Percentiles rank a stretch among this genome's conserved stretches.
Conservation (phyloP, 768 basidiomycete species). For the Amanita muscaria region DNA sequence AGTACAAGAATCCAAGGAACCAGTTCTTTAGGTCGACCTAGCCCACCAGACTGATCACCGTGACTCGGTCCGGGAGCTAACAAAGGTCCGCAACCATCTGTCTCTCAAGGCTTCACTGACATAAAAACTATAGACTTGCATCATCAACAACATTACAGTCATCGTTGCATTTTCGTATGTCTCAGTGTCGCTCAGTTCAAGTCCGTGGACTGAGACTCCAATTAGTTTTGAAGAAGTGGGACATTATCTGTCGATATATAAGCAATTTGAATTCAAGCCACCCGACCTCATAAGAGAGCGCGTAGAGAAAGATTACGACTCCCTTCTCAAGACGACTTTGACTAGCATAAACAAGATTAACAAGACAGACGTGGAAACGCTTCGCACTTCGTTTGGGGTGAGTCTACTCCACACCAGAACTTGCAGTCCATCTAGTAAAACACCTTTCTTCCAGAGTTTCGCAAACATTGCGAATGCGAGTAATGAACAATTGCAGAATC, state of each 20-base stretch:
- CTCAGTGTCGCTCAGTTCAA: constrained; percentile 2
- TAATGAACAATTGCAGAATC: constrained; percentile 63
- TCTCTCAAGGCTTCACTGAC: constrained; percentile 2
- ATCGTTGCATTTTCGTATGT: constrained; percentile 87
- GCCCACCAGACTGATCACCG: constrained; percentile 74
- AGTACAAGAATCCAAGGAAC: constrained; percentile 23
- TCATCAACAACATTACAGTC: constrained; percentile 90
- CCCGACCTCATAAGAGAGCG: constrained; percentile 94
- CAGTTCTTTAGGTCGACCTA: background rate
- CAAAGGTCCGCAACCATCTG: constrained; percentile 44
- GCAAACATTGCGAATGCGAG: constrained; percentile 69
- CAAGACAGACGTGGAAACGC: constrained; percentile 93
- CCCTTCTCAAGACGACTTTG: constrained; percentile 71
- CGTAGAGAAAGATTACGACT: constrained; percentile 79
- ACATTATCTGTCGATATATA: constrained; percentile 83
- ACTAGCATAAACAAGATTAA: constrained; percentile 92
- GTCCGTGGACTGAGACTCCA: constrained; percentile 5
- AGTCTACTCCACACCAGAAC: constrained; percentile 18
- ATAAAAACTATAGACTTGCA: constrained; percentile 44
- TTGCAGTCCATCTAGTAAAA: background rate
- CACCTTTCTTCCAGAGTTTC: constrained; percentile 55
- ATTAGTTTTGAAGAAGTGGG: constrained; percentile 83
- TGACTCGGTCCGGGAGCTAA: constrained; percentile 86
- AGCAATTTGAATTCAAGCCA: constrained; percentile 88
- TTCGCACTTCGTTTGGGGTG: constrained; percentile 89